Evolutionary conservation across 768 basidiomycete genomes (phyloP).

Genomic region (Kwoniella newhampshirensis): DNA sequence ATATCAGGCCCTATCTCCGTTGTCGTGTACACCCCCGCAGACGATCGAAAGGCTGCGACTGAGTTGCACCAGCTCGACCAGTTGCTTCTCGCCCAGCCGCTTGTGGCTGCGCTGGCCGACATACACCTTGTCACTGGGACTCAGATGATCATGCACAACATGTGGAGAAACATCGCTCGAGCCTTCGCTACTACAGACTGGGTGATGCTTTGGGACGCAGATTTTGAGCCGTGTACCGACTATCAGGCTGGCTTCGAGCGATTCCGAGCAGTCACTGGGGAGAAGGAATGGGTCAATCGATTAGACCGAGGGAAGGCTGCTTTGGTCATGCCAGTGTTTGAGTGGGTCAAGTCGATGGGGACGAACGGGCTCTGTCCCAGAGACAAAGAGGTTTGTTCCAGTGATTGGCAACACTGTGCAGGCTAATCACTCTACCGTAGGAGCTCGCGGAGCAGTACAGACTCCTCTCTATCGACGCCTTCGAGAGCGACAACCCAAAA

Average conservation of each 20-base stretch:
- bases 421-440: not conserved
- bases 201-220: constrained; percentile 6
- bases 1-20: too few relatives aligned
- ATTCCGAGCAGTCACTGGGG: not conserved
- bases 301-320: constrained; percentile 4
- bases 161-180: constrained; percentile 5
- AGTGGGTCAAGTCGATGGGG: not conserved
- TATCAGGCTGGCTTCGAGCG: not conserved
- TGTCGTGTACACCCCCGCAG: too few relatives aligned
- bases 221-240: constrained; percentile 8
- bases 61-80: too few relatives aligned
- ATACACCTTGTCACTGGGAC: constrained; percentile 7
- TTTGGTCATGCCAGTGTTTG: constrained; percentile 2
- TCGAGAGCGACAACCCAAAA: constrained; percentile 1
- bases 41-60: too few relatives aligned
- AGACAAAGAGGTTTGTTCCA: constrained; percentile 3
- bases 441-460: not conserved
- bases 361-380: not conserved
- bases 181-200: constrained; percentile 7
- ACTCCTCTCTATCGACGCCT: not conserved
- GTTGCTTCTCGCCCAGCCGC: not conserved
- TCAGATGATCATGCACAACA: not conserved
- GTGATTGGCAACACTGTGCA: not conserved
- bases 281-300: not conserved
- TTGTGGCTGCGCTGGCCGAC: not conserved